Evolutionary conservation across 202 grass and related monocot genomes (phyloP).

Genomic region (Panicum virgatum): DNA sequence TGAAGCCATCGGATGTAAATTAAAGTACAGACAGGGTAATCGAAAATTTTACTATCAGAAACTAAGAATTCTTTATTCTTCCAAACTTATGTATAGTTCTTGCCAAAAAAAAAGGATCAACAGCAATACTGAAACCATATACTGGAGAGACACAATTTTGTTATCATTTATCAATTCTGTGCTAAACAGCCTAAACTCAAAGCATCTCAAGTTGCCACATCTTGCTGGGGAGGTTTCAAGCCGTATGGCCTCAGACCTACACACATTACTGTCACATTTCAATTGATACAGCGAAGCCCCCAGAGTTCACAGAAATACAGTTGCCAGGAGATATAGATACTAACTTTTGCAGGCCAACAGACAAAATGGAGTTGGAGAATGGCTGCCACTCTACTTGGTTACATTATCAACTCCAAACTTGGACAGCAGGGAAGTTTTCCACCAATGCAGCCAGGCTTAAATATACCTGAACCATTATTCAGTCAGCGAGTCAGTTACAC

Average conservation of each 20-base stretch:
- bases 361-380: slow-evolving; percentile 18
- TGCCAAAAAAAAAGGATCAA: slow-evolving; percentile 72
- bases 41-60: slow-evolving; percentile 8
- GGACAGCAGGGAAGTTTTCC: background rate
- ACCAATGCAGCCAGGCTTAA: background rate
- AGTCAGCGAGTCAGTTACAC: slow-evolving; percentile 19
- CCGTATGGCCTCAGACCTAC: background rate
- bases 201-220: slow-evolving; percentile 39
- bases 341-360: slow-evolving; percentile 10
- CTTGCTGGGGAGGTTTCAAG: slow-evolving; percentile 51
- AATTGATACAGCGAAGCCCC: background rate
- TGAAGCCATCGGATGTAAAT: background rate
- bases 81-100: slow-evolving; percentile 27
- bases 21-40: background rate
- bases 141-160: slow-evolving; percentile 38
- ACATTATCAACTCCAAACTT: background rate
- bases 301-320: background rate
- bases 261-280: background rate
- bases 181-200: slow-evolving; percentile 55
- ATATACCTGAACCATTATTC: background rate
- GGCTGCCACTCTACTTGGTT: slow-evolving; percentile 4
- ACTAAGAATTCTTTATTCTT: slow-evolving; percentile 11
- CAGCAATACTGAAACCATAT: slow-evolving; percentile 51
- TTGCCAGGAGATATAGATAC: background rate
- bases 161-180: slow-evolving; percentile 56